Conservation (phyloP, 805 yeast genomes). For the Teunomyces barrocoloradensis region DNA sequence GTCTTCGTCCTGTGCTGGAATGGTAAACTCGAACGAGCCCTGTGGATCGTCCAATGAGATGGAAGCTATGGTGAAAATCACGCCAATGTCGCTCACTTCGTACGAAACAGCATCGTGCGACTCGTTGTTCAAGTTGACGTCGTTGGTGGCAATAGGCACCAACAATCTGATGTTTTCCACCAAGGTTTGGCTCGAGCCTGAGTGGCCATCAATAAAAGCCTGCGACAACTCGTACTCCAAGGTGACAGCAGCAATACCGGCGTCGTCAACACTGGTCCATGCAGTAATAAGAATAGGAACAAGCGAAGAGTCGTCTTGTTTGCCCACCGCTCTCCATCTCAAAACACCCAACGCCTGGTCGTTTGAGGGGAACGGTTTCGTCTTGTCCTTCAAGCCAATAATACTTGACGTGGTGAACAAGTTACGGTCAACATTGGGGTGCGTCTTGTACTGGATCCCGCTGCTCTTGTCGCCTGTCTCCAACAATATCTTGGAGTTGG, state of each 20-base stretch:
- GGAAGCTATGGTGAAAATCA: conserved; percentile 59
- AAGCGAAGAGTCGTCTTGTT: conserved; percentile 46
- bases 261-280: conserved; percentile 74
- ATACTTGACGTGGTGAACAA: conserved; percentile 55
- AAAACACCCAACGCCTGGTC: conserved; percentile 88
- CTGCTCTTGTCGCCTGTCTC: conserved; percentile 46
- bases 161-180: conserved; percentile 53
- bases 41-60: conserved; percentile 52
- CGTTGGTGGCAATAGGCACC: conserved; percentile 66
- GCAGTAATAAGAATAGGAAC: conserved; percentile 73
- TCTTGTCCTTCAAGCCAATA: conserved; percentile 73
- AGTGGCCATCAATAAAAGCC: conserved; percentile 28
- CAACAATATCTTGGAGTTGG: conserved; percentile 63
- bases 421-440: conserved; percentile 89
- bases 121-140: conserved; percentile 47
- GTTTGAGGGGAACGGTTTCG: conserved; percentile 85
- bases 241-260: conserved; percentile 67
- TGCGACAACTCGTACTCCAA: conserved; percentile 80
- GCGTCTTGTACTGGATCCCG: conserved; percentile 79
- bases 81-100: conserved; percentile 64
- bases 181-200: conserved; percentile 30
- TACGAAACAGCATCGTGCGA: conserved; percentile 49
- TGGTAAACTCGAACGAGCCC: conserved; percentile 78
- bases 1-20: conserved; percentile 76
- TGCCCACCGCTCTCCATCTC: conserved; percentile 82